A percentile compares a stretch with the other conserved stretches of the same genome.
Conservation (phyloP, 2,329 filamentous ascomycete genomes). For the Cordyceps cateniannulata region DNA sequence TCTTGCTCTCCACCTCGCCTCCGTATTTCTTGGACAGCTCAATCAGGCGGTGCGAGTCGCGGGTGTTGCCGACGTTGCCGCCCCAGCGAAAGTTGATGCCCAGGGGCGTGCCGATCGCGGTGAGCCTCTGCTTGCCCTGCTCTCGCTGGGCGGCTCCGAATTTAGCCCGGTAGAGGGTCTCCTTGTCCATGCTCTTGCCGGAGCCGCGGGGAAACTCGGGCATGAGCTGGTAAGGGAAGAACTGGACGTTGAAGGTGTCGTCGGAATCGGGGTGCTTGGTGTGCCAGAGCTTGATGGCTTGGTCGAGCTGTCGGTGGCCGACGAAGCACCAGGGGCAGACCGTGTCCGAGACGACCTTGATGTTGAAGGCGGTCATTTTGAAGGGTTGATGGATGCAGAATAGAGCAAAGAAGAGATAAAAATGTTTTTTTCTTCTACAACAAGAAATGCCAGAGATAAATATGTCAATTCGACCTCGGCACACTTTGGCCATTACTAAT, state of each 20-base stretch:
- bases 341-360: constrained; percentile 44
- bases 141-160: constrained; percentile 61
- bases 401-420: not conserved
- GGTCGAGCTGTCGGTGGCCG: constrained; percentile 38
- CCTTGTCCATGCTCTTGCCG: constrained; percentile 29
- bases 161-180: constrained; percentile 28
- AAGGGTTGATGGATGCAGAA: not conserved
- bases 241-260: constrained; percentile 53
- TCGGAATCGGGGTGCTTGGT: constrained; percentile 32
- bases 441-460: not conserved
- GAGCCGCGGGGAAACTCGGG: constrained; percentile 28
- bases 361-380: constrained; percentile 51
- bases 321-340: constrained; percentile 48
- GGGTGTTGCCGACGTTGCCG: constrained; percentile 11
- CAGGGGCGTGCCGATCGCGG: constrained; percentile 24
- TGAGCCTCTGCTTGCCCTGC: constrained; percentile 25
- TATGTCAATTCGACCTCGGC: not conserved
- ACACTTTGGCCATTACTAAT: not conserved
- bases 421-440: too few relatives aligned
- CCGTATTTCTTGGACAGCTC: constrained; percentile 43
- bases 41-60: constrained; percentile 38
- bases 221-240: constrained; percentile 39
- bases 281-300: constrained; percentile 37
- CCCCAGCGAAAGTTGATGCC: constrained; percentile 44
- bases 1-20: constrained; percentile 47